phyloP scores from a whole-genome alignment of 768 basidiomycete genomes.

The Phaeotremella fagi region DNA sequence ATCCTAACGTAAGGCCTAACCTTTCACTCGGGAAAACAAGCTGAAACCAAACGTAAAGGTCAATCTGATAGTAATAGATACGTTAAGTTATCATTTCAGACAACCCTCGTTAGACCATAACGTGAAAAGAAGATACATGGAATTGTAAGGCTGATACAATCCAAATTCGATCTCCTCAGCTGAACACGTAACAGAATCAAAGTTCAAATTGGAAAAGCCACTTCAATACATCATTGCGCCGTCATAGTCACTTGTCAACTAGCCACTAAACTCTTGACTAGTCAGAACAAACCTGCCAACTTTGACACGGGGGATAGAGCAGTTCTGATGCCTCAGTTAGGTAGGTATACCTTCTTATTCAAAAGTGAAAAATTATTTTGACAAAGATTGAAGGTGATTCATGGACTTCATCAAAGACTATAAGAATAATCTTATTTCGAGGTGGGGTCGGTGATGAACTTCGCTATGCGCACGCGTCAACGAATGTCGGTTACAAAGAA shows the following conservation, averaged over 20 bases:
- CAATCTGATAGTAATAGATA: constrained; percentile 44
- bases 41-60: constrained; percentile 14
- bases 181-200: constrained; percentile 24
- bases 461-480: constrained; percentile 32
- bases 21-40: not conserved
- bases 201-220: constrained; percentile 40
- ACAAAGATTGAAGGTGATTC: constrained; percentile 43
- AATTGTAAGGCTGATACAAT: constrained; percentile 26
- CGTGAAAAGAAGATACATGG: constrained; percentile 29
- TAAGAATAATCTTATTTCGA: constrained; percentile 40
- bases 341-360: too few species aligned
- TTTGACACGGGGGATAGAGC: constrained; percentile 45
- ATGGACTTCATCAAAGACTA: constrained; percentile 41
- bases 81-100: constrained; percentile 44
- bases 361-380: too few species aligned
- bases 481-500: constrained; percentile 13
- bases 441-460: constrained; percentile 29
- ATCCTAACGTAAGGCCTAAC: constrained; percentile 27
- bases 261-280: constrained; percentile 43
- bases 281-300: constrained; percentile 43
- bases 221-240: constrained; percentile 37
- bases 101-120: constrained; percentile 34
- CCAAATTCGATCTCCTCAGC: not conserved
- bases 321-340: constrained; percentile 46
- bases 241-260: constrained; percentile 44